Evolutionary conservation across 768 basidiomycete species (phyloP).

Genomic region (Auricularia auricula-judae): DNA sequence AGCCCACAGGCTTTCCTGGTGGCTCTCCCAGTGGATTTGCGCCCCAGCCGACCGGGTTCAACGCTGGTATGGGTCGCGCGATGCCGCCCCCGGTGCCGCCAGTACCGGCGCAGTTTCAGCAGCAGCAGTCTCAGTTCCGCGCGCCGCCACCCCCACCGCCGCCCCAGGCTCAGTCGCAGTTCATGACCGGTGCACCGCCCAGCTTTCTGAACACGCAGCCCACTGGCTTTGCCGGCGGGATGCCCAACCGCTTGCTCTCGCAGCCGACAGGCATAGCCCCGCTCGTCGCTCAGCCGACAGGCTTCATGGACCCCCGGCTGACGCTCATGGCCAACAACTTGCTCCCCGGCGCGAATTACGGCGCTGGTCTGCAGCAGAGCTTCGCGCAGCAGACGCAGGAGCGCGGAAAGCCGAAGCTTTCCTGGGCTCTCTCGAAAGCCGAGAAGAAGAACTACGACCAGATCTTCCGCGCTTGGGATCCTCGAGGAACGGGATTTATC

Average conservation of each 20-base stretch:
- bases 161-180: neutral
- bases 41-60: slow-evolving; percentile 13
- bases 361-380: slow-evolving; percentile 60
- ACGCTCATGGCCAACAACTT: slow-evolving; percentile 87
- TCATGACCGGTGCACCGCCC: neutral
- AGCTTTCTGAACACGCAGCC: slow-evolving; percentile 23
- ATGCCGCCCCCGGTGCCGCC: slow-evolving; percentile 15
- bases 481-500: slow-evolving; percentile 71
- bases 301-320: slow-evolving; percentile 72
- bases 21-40: slow-evolving; percentile 21
- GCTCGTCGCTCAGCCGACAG: slow-evolving; percentile 66
- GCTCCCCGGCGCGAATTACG: slow-evolving; percentile 57
- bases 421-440: slow-evolving; percentile 77
- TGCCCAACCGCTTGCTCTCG: slow-evolving; percentile 12
- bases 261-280: slow-evolving; percentile 14
- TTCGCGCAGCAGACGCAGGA: slow-evolving; percentile 82
- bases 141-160: neutral
- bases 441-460: slow-evolving; percentile 97
- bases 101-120: slow-evolving; percentile 2
- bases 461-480: slow-evolving; percentile 97
- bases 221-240: slow-evolving; percentile 41
- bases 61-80: slow-evolving; percentile 28
- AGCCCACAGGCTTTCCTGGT: slow-evolving; percentile 29
- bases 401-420: slow-evolving; percentile 52
- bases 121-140: neutral